Evolutionary conservation across 1,139 yeast genomes (phyloP).

Genomic region (Yamadazyma mexicana): DNA sequence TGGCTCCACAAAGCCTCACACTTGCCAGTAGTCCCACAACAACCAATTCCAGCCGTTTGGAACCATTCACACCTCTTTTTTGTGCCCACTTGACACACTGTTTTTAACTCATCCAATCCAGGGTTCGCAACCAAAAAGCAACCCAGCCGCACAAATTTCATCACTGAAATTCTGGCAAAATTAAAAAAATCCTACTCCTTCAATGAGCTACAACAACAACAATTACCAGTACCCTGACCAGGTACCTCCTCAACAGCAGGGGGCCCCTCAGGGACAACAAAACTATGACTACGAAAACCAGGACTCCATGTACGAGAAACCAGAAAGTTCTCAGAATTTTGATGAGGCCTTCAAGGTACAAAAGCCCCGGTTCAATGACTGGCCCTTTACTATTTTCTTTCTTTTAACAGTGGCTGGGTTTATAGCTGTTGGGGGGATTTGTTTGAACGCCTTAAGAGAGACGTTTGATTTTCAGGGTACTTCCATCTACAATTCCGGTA

Average conservation of each 20-base stretch:
- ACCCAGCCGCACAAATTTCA: slow-evolving; percentile 15
- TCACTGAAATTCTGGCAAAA: background rate
- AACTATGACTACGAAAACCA: slow-evolving; percentile 25
- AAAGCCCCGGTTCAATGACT: slow-evolving; percentile 70
- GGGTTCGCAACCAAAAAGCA: slow-evolving; percentile 5
- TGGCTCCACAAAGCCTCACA: no score
- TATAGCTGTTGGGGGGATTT: slow-evolving; percentile 67
- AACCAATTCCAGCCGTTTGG: no score
- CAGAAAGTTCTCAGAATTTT: slow-evolving; percentile 41
- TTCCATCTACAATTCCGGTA: slow-evolving; percentile 57
- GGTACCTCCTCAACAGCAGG: slow-evolving; percentile 16
- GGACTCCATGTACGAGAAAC: slow-evolving; percentile 29
- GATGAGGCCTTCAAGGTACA: slow-evolving; percentile 67
- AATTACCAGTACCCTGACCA: slow-evolving; percentile 11
- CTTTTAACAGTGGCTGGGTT: slow-evolving; percentile 65
- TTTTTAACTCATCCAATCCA: no score
- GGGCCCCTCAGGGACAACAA: slow-evolving; percentile 5
- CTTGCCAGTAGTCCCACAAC: no score
- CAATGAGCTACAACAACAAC: slow-evolving; percentile 14
- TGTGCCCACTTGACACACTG: background rate
- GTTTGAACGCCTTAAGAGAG: slow-evolving; percentile 60
- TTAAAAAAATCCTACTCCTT: background rate
- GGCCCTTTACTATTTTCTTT: slow-evolving; percentile 69
- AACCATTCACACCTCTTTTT: background rate
- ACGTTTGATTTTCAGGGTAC: slow-evolving; percentile 61